Evolutionary conservation across 352 stramenopile genomes (phyloP), one percentile per base, ranked within the genome.

Genomic region (Phytophthora chlamydospora): DNA sequence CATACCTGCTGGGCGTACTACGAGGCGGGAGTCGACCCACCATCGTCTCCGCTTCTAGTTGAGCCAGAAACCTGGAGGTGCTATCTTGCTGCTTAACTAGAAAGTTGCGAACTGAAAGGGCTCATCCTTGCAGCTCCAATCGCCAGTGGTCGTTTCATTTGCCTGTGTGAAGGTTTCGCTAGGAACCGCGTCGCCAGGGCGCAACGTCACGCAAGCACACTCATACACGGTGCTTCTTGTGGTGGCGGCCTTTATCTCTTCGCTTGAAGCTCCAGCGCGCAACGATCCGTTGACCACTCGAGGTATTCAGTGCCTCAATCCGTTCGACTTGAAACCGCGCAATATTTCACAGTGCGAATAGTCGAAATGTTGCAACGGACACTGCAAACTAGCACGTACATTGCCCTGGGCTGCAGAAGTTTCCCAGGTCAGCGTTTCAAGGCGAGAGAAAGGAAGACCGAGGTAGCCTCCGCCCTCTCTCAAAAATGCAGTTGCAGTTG

Each of bases 131-230:
- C 4, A 27, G 33, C 32, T 19, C 6, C 2, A 39, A 36, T 47
- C 17, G 21, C 36, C 21, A 44, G 53, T 52, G 48, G 62, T 71
- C 62, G 62, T 71, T 71, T 71, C 62, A 44, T 58, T 50, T 59
- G 53, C 56, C n/a, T n/a, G 42, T 13, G 27, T 64, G 61, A 62
- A 43, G 27, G 61, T 69, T 69, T 69, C 61, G 34, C 21, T 24
- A 24, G 35, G 27, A 7, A 11, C 13, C 31, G 7, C 19, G 46
- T 29, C 46, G 46, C 39, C 49, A 49, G 58, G 40, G 14, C 38
- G n/a, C 14, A 52, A 45, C 46, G 56, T 33, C 31, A 53, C 41
- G 21, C 52, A 39, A 29, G 41, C 44, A 42, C 49, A 57, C 44
- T 33, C 32, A 35, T 36, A 8, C 42, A 16, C 11, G 6, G 21